A percentile compares a stretch with the other conserved stretches of the same genome.
These are phyloP conservation scores for Giardia duodenalis DNA, from an alignment of 208 protist genomes.

Conservation along the genomic window DNA sequence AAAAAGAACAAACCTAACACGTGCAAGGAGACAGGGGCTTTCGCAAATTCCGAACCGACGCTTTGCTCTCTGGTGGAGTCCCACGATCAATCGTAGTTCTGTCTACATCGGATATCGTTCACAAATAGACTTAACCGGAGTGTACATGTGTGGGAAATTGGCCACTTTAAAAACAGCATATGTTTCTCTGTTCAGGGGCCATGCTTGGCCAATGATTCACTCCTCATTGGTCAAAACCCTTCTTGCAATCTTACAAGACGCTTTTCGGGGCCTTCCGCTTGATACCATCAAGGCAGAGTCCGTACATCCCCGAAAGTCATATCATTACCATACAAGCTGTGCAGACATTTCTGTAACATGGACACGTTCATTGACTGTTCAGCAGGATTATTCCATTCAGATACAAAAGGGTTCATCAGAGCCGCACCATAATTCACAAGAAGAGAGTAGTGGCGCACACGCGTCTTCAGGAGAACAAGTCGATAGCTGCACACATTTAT, in stretches of 20 bases:
- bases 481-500: neutral
- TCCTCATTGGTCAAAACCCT: neutral
- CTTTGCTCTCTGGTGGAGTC: constrained; percentile 99
- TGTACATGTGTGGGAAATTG: constrained; percentile 99
- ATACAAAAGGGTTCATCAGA: too few relatives aligned
- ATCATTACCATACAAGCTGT: too few relatives aligned
- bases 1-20: constrained; percentile 67
- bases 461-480: too few relatives aligned
- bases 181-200: constrained; percentile 98
- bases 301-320: too few relatives aligned
- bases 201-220: constrained; percentile 54
- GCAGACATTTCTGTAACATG: too few relatives aligned
- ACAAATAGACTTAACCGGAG: constrained; percentile 98
- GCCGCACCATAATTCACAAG: too few relatives aligned
- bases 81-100: constrained; percentile 99
- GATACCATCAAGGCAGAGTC: too few relatives aligned
- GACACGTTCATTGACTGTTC: too few relatives aligned
- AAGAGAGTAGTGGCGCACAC: too few relatives aligned
- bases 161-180: constrained; percentile 99
- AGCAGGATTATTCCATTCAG: too few relatives aligned
- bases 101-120: constrained; percentile 99
- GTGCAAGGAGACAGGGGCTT: constrained; percentile 96
- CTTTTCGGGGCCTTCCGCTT: too few relatives aligned
- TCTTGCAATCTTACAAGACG: too few relatives aligned
- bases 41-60: constrained; percentile 99